Percentiles rank a stretch among this genome's conserved stretches.
phyloP scores from a whole-genome alignment of 108 stramenopile genomes.

The Discostella pseudostelligera region DNA sequence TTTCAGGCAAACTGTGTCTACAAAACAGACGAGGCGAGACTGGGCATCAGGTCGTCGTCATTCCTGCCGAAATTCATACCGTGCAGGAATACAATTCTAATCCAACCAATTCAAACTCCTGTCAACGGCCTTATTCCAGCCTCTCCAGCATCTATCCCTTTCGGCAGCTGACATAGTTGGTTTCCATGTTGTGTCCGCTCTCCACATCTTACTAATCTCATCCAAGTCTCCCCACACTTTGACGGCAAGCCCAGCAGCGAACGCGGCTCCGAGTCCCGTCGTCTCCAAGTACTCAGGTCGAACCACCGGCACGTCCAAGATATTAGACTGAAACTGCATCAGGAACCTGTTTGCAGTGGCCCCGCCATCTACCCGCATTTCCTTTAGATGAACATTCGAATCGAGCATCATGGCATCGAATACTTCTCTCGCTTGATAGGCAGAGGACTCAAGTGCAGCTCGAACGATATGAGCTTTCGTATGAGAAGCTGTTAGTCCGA shows the following conservation, averaged over 20 bases:
- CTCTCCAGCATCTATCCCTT: constrained; percentile 62
- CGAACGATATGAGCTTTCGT: constrained; percentile 87
- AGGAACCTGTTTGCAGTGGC: constrained; percentile 88
- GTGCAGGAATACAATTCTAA: neutral
- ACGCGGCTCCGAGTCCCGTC: constrained; percentile 95
- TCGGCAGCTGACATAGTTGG: constrained; percentile 66
- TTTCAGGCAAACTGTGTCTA: too few species aligned
- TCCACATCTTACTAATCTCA: constrained; percentile 81
- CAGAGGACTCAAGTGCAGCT: constrained; percentile 93
- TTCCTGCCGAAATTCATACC: neutral
- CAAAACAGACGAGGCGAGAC: too few species aligned
- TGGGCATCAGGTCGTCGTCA: neutral
- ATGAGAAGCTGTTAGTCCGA: constrained; percentile 90
- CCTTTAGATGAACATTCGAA: constrained; percentile 61
- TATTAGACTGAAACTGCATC: constrained; percentile 98
- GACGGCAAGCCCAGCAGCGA: constrained; percentile 95
- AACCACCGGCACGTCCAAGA: constrained; percentile 82
- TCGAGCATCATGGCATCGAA: constrained; percentile 90
- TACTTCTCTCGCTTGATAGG: constrained; percentile 90
- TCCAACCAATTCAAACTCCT: constrained; percentile 85
- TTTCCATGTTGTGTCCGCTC: constrained; percentile 59
- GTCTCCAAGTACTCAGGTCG: constrained; percentile 89
- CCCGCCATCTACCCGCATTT: constrained; percentile 93
- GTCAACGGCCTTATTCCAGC: constrained; percentile 92
- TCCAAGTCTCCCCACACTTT: constrained; percentile 87